phyloP scores from a whole-genome alignment of 2,329 filamentous ascomycete species.

The Bretziella fagacearum region DNA sequence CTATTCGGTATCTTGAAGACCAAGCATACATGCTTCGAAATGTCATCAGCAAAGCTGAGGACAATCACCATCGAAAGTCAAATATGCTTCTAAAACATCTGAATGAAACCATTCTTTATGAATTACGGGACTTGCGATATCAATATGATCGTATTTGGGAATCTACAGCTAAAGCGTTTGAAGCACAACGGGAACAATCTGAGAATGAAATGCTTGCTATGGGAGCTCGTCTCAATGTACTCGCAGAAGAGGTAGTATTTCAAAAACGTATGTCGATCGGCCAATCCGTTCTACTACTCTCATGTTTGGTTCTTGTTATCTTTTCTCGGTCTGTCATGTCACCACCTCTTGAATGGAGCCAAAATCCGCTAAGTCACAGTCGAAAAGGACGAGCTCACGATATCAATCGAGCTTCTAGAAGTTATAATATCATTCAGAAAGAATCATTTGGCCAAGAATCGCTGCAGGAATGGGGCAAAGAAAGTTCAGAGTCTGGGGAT shows the following conservation, averaged over 20 bases:
- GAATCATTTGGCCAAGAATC: background rate
- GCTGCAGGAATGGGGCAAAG: background rate
- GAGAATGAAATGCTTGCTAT: slow-evolving; percentile 71
- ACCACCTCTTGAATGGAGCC: slow-evolving; percentile 6
- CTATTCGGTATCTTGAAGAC: slow-evolving; percentile 89
- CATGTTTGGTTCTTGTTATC: slow-evolving; percentile 74
- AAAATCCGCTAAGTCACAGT: too few relatives aligned
- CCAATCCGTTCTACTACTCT: slow-evolving; percentile 70
- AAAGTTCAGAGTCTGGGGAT: background rate
- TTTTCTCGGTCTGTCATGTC: slow-evolving; percentile 37
- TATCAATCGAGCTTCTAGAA: background rate
- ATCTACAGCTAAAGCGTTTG: slow-evolving; percentile 79
- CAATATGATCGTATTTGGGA: slow-evolving; percentile 97
- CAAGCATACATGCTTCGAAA: slow-evolving; percentile 83
- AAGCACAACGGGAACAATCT: slow-evolving; percentile 71
- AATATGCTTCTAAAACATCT: slow-evolving; percentile 64
- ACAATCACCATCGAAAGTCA: slow-evolving; percentile 70
- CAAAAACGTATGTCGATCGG: slow-evolving; percentile 87
- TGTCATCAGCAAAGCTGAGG: slow-evolving; percentile 71
- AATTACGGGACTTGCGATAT: slow-evolving; percentile 58
- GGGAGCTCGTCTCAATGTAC: slow-evolving; percentile 60
- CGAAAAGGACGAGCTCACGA: background rate
- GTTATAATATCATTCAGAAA: background rate
- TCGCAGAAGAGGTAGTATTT: slow-evolving; percentile 82
- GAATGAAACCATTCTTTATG: slow-evolving; percentile 73